Evolutionary conservation across 768 basidiomycete species (phyloP), one percentile per base, ranked within the genome.

Genomic region (Naganishia friedmannii): DNA sequence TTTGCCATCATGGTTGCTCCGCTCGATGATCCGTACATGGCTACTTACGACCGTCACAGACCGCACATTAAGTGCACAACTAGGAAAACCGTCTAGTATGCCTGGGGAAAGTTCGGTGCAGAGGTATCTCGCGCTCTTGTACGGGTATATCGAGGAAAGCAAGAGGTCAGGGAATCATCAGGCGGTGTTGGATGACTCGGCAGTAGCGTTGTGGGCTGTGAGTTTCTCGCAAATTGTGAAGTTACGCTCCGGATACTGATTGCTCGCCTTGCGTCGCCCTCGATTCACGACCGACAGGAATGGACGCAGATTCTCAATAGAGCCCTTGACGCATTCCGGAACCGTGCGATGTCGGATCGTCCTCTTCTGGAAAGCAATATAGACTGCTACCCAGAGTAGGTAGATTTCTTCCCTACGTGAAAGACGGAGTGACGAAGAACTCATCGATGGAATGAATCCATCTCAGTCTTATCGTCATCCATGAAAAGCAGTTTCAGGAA

Each of bases 241-340:
- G 4, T 7, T 26, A 4, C 4, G 7, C 48, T 13, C n/a, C 13
- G 6, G 48, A n/a, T 4, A 51, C n/a, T 26, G 48, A n/a, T 51
- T 21, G 7, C 48, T 5, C n/a, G 6, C 23, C 48, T 51, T 26
- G 4, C n/a, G n/a, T 51, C 23, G 19, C 1, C 48, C 48, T 26
- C 4, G 45, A 21, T 51, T 23, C 23, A 23, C 48, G 48, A 8
- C 42, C 6, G 3, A 8, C 67, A 76, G 75, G 77, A 77, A 69
- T 77, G 77, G 77, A 72, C 77, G 1, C 70, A 74, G 70, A 74
- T 76, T 23, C 70, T 76, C 2, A 55, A 53, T 23, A 66, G 73
- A 26, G 69, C 71, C 12, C 46, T 77, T 7, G 75, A 77, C 31
- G 26, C 56, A 12, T 74, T 71, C 60, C 70, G 73, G 2, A 45